Evolutionary conservation across 2,329 filamentous ascomycete species (phyloP).

Genomic region (Paecilomyces sp.): DNA sequence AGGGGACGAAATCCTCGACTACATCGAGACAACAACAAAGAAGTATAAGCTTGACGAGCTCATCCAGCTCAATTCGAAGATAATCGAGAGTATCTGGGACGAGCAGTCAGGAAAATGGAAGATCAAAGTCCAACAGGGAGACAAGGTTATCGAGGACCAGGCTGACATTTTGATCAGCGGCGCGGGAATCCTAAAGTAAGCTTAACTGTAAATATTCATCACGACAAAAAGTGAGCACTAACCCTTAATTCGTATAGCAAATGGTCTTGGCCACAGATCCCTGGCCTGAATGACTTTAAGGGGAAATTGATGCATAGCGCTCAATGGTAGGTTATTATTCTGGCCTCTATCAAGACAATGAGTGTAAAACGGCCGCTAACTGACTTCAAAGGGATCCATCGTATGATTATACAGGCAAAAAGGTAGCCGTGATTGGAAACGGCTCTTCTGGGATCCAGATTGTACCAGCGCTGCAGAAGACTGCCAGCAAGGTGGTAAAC

Average conservation of each 20-base stretch:
- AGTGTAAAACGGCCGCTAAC: background rate
- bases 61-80: slow-evolving; percentile 30
- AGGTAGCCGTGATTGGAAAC: slow-evolving; percentile 26
- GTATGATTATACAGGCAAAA: slow-evolving; percentile 15
- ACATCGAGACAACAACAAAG: slow-evolving; percentile 29
- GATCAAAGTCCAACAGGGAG: slow-evolving; percentile 21
- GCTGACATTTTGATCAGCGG: slow-evolving; percentile 32
- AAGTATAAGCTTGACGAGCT: slow-evolving; percentile 34
- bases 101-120: slow-evolving; percentile 28
- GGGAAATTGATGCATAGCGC: slow-evolving; percentile 31
- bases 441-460: slow-evolving; percentile 25
- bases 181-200: slow-evolving; percentile 12
- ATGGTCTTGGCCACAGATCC: slow-evolving; percentile 18
- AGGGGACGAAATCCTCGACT: slow-evolving; percentile 35
- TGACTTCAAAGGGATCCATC: slow-evolving; percentile 11
- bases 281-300: slow-evolving; percentile 21
- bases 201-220: background rate
- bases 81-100: slow-evolving; percentile 33
- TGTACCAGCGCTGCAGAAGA: slow-evolving; percentile 11
- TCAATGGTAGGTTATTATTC: slow-evolving; percentile 17
- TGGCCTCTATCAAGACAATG: background rate
- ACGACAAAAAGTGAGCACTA: background rate
- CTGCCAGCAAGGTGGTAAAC: slow-evolving; percentile 14
- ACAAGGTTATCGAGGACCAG: slow-evolving; percentile 17
- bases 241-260: slow-evolving; percentile 2